Evolutionary conservation across 2,329 filamentous ascomycete genomes (phyloP).

Genomic region (Alternaria sp.): DNA sequence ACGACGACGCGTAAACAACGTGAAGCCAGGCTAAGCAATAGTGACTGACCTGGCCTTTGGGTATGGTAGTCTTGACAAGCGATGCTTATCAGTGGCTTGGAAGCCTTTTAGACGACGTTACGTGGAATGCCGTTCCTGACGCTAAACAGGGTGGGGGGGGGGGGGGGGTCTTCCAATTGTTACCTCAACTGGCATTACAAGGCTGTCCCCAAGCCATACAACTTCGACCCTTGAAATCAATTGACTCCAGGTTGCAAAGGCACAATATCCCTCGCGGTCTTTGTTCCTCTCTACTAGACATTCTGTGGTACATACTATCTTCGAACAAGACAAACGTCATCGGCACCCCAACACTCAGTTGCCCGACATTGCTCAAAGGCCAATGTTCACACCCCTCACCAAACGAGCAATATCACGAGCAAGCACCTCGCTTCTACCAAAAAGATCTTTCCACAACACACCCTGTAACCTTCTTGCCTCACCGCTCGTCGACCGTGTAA

Average conservation of each 20-base stretch:
- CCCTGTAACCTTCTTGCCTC: background rate
- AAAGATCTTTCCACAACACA: background rate
- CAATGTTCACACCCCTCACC: constrained; percentile 10
- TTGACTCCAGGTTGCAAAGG: background rate
- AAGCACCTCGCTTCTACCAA: background rate
- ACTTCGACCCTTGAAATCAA: background rate
- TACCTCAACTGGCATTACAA: background rate
- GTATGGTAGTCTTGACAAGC: background rate
- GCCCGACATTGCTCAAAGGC: constrained; percentile 6
- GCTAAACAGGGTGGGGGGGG: constrained; percentile 14
- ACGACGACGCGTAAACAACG: background rate
- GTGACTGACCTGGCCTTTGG: background rate
- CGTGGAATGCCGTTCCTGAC: constrained; percentile 16
- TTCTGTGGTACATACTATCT: background rate
- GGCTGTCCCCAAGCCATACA: background rate
- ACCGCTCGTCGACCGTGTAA: constrained; percentile 17
- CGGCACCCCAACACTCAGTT: constrained; percentile 1
- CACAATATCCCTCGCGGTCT: background rate
- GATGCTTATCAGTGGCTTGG: constrained; percentile 12
- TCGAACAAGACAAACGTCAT: constrained; percentile 13
- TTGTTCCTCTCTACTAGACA: background rate
- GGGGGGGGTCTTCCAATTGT: background rate
- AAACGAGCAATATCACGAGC: constrained; percentile 4
- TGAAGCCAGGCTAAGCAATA: background rate
- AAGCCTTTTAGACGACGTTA: constrained; percentile 16